Evolutionary conservation across 2,329 filamentous ascomycete species (phyloP).

Genomic region (Septoria linicola): DNA sequence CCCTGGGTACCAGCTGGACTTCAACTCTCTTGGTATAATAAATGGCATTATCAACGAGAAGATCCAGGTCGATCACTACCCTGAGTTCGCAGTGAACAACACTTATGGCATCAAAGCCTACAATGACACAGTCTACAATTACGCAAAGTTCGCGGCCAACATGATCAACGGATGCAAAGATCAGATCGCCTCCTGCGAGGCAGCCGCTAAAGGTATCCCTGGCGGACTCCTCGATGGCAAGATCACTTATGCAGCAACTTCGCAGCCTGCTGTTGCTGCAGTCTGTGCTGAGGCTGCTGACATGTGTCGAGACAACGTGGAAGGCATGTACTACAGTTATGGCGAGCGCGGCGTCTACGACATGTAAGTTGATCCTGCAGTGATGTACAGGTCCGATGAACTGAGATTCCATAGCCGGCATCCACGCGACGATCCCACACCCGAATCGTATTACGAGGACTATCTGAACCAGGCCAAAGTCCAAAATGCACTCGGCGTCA

Average conservation of each 20-base stretch:
- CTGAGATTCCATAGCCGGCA: slow-evolving; percentile 41
- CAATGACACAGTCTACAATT: slow-evolving; percentile 55
- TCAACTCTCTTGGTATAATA: slow-evolving; percentile 47
- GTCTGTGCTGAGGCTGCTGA: slow-evolving; percentile 56
- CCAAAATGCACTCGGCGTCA: slow-evolving; percentile 59
- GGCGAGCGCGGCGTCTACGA: slow-evolving; percentile 60
- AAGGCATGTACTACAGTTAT: slow-evolving; percentile 54
- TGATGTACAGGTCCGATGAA: no score
- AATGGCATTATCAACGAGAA: slow-evolving; percentile 55
- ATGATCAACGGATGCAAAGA: slow-evolving; percentile 51
- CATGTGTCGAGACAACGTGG: slow-evolving; percentile 57
- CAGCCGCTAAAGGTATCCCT: slow-evolving; percentile 37
- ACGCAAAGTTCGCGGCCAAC: slow-evolving; percentile 56
- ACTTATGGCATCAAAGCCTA: slow-evolving; percentile 58
- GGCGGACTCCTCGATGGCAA: slow-evolving; percentile 31
- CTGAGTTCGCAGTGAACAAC: slow-evolving; percentile 57
- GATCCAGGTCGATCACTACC: slow-evolving; percentile 57
- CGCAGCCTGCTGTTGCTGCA: slow-evolving; percentile 48
- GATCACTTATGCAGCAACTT: slow-evolving; percentile 40
- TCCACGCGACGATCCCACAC: slow-evolving; percentile 57
- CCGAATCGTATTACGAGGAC: slow-evolving; percentile 49
- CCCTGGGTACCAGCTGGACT: slow-evolving; percentile 34
- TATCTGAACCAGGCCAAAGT: slow-evolving; percentile 59
- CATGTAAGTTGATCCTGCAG: slow-evolving; percentile 35
- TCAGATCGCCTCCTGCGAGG: slow-evolving; percentile 54